phyloP scores from a whole-genome alignment of 441 rosid genomes.

The Eruca vesicaria region DNA sequence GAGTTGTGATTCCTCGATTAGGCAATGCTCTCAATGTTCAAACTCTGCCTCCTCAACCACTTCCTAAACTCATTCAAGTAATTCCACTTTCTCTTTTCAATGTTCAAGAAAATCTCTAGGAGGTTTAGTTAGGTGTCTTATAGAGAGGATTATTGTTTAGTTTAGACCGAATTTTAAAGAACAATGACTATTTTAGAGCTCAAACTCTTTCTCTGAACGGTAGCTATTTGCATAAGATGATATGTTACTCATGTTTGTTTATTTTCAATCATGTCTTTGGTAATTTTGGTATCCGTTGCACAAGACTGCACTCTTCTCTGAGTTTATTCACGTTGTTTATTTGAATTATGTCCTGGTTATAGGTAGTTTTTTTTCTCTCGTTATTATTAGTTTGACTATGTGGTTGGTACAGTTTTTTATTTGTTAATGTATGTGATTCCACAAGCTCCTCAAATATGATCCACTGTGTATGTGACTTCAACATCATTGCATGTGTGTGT shows the following conservation, averaged over 20 bases:
- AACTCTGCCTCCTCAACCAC: slow-evolving; percentile 12
- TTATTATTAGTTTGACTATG: not conserved
- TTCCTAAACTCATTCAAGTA: not conserved
- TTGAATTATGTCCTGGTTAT: not conserved
- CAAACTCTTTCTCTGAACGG: too few species aligned
- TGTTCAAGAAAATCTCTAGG: not conserved
- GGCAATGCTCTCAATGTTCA: not conserved
- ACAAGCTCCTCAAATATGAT: not conserved
- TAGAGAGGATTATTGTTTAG: not conserved
- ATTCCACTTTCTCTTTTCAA: not conserved
- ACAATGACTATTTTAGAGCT: too few species aligned
- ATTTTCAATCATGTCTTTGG: too few species aligned
- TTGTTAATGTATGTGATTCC: not conserved
- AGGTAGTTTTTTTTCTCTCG: not conserved
- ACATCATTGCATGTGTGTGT: not conserved
- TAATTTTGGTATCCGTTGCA: too few species aligned
- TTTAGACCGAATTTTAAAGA: too few species aligned
- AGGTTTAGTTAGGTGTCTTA: not conserved
- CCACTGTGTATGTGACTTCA: not conserved
- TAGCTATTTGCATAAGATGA: too few species aligned
- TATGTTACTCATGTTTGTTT: too few species aligned
- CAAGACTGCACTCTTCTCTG: too few species aligned
- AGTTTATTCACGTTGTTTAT: too few species aligned
- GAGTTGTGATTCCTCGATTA: slow-evolving; percentile 37
- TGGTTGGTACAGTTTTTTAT: not conserved